Base-by-base conservation (phyloP, 2,329 filamentous ascomycete genomes). In the Aspergillus sp. region DNA sequence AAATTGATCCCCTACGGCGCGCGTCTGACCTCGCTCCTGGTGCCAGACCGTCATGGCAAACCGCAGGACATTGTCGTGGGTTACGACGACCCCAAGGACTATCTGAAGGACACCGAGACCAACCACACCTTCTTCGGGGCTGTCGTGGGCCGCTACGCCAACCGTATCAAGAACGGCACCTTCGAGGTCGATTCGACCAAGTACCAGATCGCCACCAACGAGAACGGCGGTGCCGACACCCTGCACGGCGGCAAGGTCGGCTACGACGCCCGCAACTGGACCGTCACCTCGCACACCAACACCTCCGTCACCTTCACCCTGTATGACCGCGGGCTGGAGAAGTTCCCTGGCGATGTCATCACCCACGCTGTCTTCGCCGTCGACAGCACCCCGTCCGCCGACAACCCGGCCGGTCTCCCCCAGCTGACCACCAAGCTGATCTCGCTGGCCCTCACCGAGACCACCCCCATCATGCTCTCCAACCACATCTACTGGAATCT, bases 151-250 rank as follows among this genome's bases (percentile, higher is more conserved):
- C 78, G 81, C 52, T 84, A 84, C 71, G 82, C 81, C 58, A 84
- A 84, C 67, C 79, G 82, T 45, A 84, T 84, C 71, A 83, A 80
- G 74, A 85, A 85, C 59, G 81, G 81, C 54, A 84, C 82, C 3
- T 85, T 85, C 69, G 75, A 75, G 22, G 73, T 85, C 58, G 78
- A 82, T 55, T 78, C 76, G 20, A 65, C 73, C 18, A 75, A 71
- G 3, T 84, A 80, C 61, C 73, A 84, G 29, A 77, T 83, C 32
- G 77, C 80, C 0, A 73, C 76, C 51, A 85, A 84, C 63, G 83
- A 85, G 65, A 74, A 84, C 50, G 72, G 67, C 42, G 81, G 82
- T n/a, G 61, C 64, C 12, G 76, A 84, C 66, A 83, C 83, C 20
- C 77, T 85, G 16, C 83, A 85, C 63, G 83, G 83, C 61, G 80